Conservation (phyloP, 768 basidiomycete species). For the Rhizopogon vesiculosus region DNA sequence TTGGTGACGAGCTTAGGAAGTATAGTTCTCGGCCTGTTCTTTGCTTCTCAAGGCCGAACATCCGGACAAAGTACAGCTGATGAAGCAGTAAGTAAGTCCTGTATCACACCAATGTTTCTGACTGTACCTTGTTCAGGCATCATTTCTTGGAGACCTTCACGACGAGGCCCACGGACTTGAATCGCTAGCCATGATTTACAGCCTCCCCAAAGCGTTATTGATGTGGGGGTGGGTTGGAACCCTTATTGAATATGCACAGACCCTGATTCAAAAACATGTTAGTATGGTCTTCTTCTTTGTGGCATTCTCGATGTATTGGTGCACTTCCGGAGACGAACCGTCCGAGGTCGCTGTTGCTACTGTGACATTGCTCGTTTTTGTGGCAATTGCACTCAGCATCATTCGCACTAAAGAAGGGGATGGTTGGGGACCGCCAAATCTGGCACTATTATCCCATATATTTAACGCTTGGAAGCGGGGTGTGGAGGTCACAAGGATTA, state of each 20-base stretch:
- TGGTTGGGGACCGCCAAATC: neutral
- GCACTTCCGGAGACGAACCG: conserved; percentile 2
- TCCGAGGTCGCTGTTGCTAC: conserved; percentile 23
- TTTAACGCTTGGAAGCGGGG: neutral
- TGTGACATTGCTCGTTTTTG: conserved; percentile 20
- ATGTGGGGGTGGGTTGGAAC: conserved; percentile 50
- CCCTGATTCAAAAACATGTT: neutral
- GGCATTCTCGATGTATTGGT: conserved; percentile 12
- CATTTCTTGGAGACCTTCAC: conserved; percentile 13
- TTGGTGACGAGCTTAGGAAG: conserved; percentile 35
- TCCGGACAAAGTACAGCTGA: conserved; percentile 24
- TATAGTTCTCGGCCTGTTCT: conserved; percentile 38
- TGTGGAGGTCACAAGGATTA: neutral
- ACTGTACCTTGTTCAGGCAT: neutral
- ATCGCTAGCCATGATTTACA: conserved; percentile 48
- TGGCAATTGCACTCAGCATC: neutral
- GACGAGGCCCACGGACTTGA: conserved; percentile 38
- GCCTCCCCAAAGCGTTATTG: conserved; percentile 49
- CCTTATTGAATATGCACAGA: neutral
- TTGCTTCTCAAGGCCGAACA: conserved; percentile 37
- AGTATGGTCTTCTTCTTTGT: conserved; percentile 11
- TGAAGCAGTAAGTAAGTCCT: conserved; percentile 28
- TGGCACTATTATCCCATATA: neutral
- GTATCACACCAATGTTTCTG: neutral
- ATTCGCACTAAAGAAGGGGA: neutral